These are phyloP conservation scores for Jackrogersella multiformis DNA, from an alignment of 495 filamentous ascomycete genomes.

Conservation along the genomic window DNA sequence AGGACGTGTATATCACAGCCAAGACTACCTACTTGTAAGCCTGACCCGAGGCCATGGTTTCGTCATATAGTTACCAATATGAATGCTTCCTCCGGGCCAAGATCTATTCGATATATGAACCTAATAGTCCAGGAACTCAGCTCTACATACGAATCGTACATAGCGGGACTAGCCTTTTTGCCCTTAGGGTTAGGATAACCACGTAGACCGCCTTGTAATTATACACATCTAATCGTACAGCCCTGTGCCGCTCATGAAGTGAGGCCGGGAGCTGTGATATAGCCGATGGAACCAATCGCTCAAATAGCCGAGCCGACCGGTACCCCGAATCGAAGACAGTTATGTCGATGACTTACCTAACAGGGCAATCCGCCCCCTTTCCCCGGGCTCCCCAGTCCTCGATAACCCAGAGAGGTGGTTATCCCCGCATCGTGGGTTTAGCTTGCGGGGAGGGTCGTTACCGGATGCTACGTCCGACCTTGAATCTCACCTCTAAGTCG, in stretches of 20 bases:
- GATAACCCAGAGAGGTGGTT: neutral
- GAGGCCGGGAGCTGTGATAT: neutral
- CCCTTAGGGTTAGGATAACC: neutral
- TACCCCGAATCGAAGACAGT: neutral
- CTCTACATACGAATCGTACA: too few species aligned
- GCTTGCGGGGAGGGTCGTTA: neutral
- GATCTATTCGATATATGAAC: neutral
- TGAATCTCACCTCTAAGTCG: neutral
- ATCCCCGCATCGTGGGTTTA: neutral
- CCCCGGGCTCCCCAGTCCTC: neutral
- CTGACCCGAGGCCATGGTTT: too few species aligned
- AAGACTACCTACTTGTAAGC: too few species aligned
- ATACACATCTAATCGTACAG: neutral
- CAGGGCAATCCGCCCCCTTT: neutral
- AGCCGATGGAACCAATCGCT: neutral
- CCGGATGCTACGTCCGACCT: neutral
- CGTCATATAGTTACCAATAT: too few species aligned
- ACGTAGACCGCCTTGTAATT: neutral
- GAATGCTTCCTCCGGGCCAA: neutral
- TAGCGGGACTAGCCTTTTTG: neutral
- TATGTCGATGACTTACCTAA: neutral
- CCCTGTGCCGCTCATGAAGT: neutral
- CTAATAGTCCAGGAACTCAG: neutral
- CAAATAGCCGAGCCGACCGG: slow-evolving; percentile 1
- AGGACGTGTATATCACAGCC: too few species aligned